Evolutionary conservation across 495 filamentous ascomycete species (phyloP).

Genomic region (Elasticomyces elasticus): DNA sequence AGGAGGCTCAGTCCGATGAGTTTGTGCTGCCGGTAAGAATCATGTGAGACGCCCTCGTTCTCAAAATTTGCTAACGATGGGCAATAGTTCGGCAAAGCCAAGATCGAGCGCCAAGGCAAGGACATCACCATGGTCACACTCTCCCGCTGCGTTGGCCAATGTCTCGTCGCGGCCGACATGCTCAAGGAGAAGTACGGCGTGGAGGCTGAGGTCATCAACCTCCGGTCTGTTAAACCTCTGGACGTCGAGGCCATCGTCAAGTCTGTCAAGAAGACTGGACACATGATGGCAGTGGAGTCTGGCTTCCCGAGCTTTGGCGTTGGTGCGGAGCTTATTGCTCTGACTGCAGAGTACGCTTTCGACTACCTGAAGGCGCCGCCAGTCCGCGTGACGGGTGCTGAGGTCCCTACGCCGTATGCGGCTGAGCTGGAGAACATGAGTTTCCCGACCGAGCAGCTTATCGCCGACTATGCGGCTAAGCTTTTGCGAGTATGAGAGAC

Average conservation of each 20-base stretch:
- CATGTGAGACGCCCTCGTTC: background rate
- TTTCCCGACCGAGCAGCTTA: conserved; percentile 80
- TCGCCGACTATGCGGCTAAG: conserved; percentile 74
- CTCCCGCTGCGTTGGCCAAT: conserved; percentile 91
- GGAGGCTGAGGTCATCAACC: conserved; percentile 94
- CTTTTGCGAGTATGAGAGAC: conserved; percentile 57
- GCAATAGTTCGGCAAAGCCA: conserved; percentile 76
- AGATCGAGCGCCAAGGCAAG: conserved; percentile 91
- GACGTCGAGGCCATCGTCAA: conserved; percentile 91
- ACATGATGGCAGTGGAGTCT: conserved; percentile 83
- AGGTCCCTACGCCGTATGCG: conserved; percentile 92
- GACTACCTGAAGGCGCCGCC: conserved; percentile 93
- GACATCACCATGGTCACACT: conserved; percentile 91
- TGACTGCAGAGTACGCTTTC: conserved; percentile 95
- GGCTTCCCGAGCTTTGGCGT: conserved; percentile 95
- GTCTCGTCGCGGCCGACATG: conserved; percentile 72
- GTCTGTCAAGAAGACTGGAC: conserved; percentile 95
- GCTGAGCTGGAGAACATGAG: conserved; percentile 77
- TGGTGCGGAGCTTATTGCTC: conserved; percentile 78
- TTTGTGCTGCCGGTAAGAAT: conserved; percentile 67
- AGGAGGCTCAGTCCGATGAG: conserved; percentile 86
- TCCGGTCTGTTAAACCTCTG: conserved; percentile 90
- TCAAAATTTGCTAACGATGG: conserved; percentile 23
- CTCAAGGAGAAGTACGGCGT: conserved; percentile 94
- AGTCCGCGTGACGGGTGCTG: conserved; percentile 85